Evolutionary conservation across 352 stramenopile genomes (phyloP).

Genomic region (Phytophthora sp.): DNA sequence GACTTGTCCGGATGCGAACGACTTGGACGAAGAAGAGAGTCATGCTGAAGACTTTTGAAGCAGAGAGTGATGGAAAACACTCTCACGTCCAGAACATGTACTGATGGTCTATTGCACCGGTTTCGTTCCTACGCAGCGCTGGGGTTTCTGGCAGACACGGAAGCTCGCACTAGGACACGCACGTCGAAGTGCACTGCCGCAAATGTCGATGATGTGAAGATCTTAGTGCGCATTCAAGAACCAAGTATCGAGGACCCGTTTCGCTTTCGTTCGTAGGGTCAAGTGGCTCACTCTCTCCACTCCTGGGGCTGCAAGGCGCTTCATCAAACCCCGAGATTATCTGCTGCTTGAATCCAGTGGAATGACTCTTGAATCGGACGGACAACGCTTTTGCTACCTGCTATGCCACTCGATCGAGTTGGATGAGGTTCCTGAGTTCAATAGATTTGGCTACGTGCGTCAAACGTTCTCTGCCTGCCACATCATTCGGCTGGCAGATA

Average conservation of each 20-base stretch:
- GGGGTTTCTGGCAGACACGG: constrained; percentile 40
- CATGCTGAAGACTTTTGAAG: constrained; percentile 15
- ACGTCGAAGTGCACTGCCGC: constrained; percentile 29
- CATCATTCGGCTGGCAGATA: constrained; percentile 33
- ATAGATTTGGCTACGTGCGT: constrained; percentile 33
- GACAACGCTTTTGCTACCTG: constrained; percentile 39
- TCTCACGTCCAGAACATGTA: constrained; percentile 17
- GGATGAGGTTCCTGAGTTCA: constrained; percentile 27
- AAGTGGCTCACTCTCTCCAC: constrained; percentile 45
- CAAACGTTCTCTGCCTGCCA: constrained; percentile 43
- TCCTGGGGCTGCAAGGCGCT: constrained; percentile 21
- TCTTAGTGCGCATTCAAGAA: constrained; percentile 40
- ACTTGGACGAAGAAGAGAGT: constrained; percentile 20
- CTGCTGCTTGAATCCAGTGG: constrained; percentile 44
- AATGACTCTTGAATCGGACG: constrained; percentile 37
- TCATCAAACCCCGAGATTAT: constrained; percentile 44
- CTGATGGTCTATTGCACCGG: constrained; percentile 37
- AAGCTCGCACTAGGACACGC: constrained; percentile 35
- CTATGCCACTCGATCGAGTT: constrained; percentile 41
- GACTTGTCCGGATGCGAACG: constrained; percentile 20
- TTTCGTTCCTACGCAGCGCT: constrained; percentile 39
- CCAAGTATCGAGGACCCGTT: constrained; percentile 48
- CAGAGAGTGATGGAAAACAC: constrained; percentile 33
- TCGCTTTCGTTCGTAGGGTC: constrained; percentile 48
- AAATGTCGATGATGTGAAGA: constrained; percentile 24